Evolutionary conservation across 179 eudicot species (phyloP).

Genomic region (Dionaea muscipula): DNA sequence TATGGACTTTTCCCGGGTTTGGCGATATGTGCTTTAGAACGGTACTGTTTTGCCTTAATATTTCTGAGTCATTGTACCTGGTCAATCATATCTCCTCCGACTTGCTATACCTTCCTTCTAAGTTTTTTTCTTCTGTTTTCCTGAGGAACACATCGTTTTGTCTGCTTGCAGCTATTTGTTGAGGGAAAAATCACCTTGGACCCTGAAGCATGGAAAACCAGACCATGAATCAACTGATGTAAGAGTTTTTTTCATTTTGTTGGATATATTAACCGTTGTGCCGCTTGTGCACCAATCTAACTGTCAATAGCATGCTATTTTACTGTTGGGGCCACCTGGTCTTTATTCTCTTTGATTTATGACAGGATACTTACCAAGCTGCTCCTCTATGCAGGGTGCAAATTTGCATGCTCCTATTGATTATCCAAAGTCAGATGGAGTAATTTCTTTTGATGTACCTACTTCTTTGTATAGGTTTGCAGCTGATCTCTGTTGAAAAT

Average conservation of each 20-base stretch:
- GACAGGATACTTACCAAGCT: not conserved
- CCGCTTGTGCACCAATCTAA: no score
- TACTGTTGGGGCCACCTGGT: no score
- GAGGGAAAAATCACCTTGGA: conserved; percentile 72
- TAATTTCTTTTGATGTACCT: conserved; percentile 71
- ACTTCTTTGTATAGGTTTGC: conserved; percentile 80
- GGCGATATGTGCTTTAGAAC: conserved; percentile 69
- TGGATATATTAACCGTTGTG: no score
- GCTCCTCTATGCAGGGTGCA: conserved; percentile 44
- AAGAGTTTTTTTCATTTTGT: conserved; percentile 12
- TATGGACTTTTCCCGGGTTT: conserved; percentile 84
- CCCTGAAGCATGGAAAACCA: conserved; percentile 80
- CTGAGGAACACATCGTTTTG: conserved; percentile 10
- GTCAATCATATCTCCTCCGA: not conserved
- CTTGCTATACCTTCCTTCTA: not conserved
- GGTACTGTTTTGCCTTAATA: conserved; percentile 31
- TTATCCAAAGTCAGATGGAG: conserved; percentile 86
- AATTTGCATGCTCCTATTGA: conserved; percentile 52
- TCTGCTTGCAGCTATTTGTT: conserved; percentile 46
- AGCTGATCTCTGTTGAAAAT: not conserved
- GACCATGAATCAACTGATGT: conserved; percentile 82
- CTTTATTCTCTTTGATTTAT: not conserved
- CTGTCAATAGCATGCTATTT: no score
- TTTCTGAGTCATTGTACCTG: not conserved
- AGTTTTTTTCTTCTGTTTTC: not conserved